Evolutionary conservation across 176 grass and related monocot genomes (phyloP).

Genomic region (Triticum urartu): DNA sequence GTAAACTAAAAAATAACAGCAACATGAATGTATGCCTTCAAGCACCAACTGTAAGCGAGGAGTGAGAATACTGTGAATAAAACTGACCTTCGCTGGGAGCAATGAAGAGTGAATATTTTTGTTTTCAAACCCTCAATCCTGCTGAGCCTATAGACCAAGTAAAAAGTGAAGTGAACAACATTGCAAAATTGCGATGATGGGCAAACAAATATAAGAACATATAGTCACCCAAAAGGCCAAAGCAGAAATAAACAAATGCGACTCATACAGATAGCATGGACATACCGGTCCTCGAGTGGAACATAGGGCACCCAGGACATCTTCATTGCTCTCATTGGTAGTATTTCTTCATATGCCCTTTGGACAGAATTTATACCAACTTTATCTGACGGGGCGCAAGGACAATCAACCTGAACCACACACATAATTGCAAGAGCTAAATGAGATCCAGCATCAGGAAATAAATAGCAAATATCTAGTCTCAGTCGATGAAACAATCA

Average conservation of each 20-base stretch:
- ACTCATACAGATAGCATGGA: not conserved
- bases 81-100: slow-evolving; percentile 84
- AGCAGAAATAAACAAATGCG: not conserved
- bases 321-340: slow-evolving; percentile 92
- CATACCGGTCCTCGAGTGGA: slow-evolving; percentile 73
- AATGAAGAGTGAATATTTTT: slow-evolving; percentile 82
- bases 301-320: slow-evolving; percentile 97
- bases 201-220: not conserved
- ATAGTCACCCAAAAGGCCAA: not conserved
- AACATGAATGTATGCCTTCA: slow-evolving; percentile 7
- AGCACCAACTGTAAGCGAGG: not conserved
- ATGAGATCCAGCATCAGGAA: not conserved
- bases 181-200: not conserved
- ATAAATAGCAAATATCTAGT: not conserved
- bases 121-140: slow-evolving; percentile 63
- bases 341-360: slow-evolving; percentile 81
- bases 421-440: slow-evolving; percentile 14
- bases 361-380: slow-evolving; percentile 89
- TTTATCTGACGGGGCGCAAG: slow-evolving; percentile 78
- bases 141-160: slow-evolving; percentile 45
- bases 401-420: slow-evolving; percentile 66
- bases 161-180: slow-evolving; percentile 13
- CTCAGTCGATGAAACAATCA: not conserved
- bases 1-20: not conserved
- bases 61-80: not conserved